Evolutionary conservation across 2,329 filamentous ascomycete genomes (phyloP), one percentile per base, ranked within the genome.

Genomic region (Fusarium stilboides): DNA sequence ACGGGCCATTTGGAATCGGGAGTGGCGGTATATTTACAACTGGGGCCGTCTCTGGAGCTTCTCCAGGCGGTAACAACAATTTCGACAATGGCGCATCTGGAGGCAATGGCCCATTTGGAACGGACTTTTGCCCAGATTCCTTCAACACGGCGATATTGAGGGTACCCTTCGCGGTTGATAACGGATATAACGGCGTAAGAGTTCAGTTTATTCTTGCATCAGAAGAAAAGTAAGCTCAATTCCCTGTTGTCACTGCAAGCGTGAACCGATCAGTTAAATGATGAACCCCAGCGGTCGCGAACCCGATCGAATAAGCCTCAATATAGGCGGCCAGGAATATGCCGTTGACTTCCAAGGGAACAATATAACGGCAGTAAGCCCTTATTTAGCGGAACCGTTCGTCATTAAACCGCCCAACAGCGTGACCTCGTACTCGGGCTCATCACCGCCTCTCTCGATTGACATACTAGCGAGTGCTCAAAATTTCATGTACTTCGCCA

Each of bases 151-250:
- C 69, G 5, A 33, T 69, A 34, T 26, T 70, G 17, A 59, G 39
- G 2, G 56, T 59, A 1, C 53, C 63, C n/a, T n/a, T 70, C 2
- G 1, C 45, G 2, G 6, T 70, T 1, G 6, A 42, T 8, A 9
- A 45, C 0, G 1, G 22, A 5, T 61, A 58, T 13, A 33, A 6
- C 2, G 68, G 68, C 3, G 3, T 70, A 5, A 8, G 47, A 31
- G 19, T 69, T 8, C 33, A 70, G 34, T 24, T 64, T 36, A 62
- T 69, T 8, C 10, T 70, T 14, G 62, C 68, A 8, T 60, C 68
- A 24, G 54, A 70, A 42, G 62, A 65, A 39, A 50, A 43, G 67
- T 69, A 56, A n/a, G 34, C 34, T 17, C 8, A 19, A 5, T 7
- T 40, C n/a, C 9, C 28, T 14, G 8, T 17, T 28, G n/a, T 20